These are phyloP conservation scores for Periconia digitata DNA, from an alignment of 2,329 filamentous ascomycete genomes.

Conservation along the genomic window DNA sequence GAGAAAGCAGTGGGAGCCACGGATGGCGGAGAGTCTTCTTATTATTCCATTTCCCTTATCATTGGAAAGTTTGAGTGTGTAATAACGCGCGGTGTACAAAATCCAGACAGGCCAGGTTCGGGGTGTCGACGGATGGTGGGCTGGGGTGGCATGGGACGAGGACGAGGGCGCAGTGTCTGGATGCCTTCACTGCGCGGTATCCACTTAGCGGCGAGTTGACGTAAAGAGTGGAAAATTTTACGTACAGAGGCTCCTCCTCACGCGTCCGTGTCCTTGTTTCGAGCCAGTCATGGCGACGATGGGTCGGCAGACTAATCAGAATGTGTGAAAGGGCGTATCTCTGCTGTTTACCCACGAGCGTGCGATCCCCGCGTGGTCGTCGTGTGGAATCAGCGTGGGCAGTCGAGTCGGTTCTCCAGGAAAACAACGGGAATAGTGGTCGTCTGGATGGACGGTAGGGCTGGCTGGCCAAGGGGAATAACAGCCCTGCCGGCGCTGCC, in stretches of 20 bases:
- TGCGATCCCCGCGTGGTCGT: no score
- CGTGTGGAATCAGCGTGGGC: no score
- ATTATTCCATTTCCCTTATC: slow-evolving; percentile 9
- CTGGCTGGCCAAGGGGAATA: no score
- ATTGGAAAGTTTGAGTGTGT: slow-evolving; percentile 3
- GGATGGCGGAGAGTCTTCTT: slow-evolving; percentile 1
- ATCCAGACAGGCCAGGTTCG: slow-evolving; percentile 3
- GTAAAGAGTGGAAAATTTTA: slow-evolving; percentile 33
- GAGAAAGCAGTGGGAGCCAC: neutral
- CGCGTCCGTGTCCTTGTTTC: neutral
- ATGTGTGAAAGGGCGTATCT: no score
- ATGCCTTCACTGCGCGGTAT: slow-evolving; percentile 17
- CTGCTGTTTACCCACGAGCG: no score
- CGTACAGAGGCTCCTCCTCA: slow-evolving; percentile 4
- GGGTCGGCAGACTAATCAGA: neutral
- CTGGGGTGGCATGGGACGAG: slow-evolving; percentile 1
- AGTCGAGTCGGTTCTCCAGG: no score
- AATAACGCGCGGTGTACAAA: slow-evolving; percentile 8
- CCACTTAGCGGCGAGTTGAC: slow-evolving; percentile 34
- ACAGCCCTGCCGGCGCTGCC: no score
- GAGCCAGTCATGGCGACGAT: neutral
- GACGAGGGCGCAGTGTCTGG: neutral
- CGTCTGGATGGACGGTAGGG: no score
- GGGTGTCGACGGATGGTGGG: slow-evolving; percentile 5
- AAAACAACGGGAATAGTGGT: no score